Evolutionary conservation across 2,329 filamentous ascomycete genomes (phyloP), one percentile per base, ranked within the genome.

Genomic region (Teratosphaeria destructans): DNA sequence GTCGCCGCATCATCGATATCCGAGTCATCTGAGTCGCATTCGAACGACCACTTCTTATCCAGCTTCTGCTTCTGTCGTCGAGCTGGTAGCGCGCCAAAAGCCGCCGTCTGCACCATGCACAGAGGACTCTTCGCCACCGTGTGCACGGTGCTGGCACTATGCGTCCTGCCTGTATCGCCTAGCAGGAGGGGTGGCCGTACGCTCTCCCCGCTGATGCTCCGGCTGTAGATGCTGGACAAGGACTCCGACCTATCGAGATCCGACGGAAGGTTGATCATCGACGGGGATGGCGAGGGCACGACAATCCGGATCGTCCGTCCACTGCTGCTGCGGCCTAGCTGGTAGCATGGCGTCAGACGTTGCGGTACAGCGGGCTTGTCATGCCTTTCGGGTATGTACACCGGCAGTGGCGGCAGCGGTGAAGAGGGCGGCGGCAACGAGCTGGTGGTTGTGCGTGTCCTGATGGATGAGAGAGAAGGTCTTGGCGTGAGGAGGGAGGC

Each of bases 221-320:
- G 64, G 52, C 69, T 71, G 62, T 71, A 71, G 8, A 69, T 57
- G 52, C 69, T 71, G 3, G 68, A 68, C 3, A 67, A 34, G 12
- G 68, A 70, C 14, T 65, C 61, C 14, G 57, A 59, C 55, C 63
- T 64, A 10, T 29, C 39, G 10, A 60, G 64, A 23, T 59, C 59
- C 1, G 57, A 43, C 0, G 57, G 57, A n/a, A 64, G 54, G 35
- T 65, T 60, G 2, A 54, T 29, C 1, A n/a, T 49, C 7, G 54
- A 61, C 10, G 65, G 56, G 1, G 61, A 56, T 12, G 62, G 64
- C 0, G 61, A 62, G 4, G 63, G 65, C 19, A 59, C 60, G 1
- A 59, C 58, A 1, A 63, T 54, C 11, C 61, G 56, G 7, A 66
- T 57, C 11, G 61, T 62, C 47, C 60, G 55, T 14, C 58, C 57